These are phyloP conservation scores for California macrophylla DNA, from an alignment of 441 rosid species.

Conservation along the genomic window DNA sequence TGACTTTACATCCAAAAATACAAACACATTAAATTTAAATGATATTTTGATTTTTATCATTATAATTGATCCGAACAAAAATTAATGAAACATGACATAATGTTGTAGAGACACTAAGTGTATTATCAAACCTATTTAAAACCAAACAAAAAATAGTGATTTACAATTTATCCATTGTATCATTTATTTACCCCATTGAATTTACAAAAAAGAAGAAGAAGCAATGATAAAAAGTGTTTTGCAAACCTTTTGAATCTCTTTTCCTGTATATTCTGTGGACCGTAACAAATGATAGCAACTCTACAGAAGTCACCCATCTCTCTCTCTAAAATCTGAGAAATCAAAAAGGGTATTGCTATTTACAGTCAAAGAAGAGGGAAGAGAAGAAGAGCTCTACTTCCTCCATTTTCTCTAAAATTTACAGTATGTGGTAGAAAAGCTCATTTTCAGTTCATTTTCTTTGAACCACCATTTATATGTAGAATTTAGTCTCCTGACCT, in stretches of 20 bases:
- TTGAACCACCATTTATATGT: background rate
- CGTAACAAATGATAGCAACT: slow-evolving; percentile 8
- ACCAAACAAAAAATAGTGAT: too few relatives aligned
- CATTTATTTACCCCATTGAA: too few relatives aligned
- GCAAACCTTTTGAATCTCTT: background rate
- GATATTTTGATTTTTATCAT: too few relatives aligned
- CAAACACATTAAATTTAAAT: too few relatives aligned
- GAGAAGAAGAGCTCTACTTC: background rate
- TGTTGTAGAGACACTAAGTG: too few relatives aligned
- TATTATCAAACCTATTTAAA: too few relatives aligned
- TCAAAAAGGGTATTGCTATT: background rate
- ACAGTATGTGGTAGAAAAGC: background rate
- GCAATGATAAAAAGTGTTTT: background rate
- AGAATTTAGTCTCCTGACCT: background rate
- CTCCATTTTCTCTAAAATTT: background rate
- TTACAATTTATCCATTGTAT: too few relatives aligned
- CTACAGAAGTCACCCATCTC: slow-evolving; percentile 2
- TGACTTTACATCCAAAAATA: too few relatives aligned
- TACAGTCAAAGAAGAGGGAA: slow-evolving; percentile 1
- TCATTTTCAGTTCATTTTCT: background rate
- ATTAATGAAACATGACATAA: too few relatives aligned
- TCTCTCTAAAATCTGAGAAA: background rate
- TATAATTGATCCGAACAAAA: too few relatives aligned
- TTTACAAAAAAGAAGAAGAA: too few relatives aligned
- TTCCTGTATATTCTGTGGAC: slow-evolving; percentile 15